Evolutionary conservation across 2,329 filamentous ascomycete species (phyloP), one percentile per base, ranked within the genome.

Genomic region (Sclerotinia subarctica): DNA sequence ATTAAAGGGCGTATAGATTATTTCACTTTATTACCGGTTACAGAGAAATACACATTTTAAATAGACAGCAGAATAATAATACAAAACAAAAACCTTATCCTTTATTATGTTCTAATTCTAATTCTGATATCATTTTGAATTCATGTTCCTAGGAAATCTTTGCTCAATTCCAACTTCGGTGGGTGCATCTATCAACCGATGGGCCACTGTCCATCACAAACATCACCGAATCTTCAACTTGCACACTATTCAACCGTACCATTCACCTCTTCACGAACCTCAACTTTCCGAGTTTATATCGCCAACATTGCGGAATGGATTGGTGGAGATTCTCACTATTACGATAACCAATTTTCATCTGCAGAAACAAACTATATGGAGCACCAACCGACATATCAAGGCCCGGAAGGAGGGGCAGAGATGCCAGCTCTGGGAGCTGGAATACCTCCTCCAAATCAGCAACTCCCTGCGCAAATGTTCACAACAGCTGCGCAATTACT

Each of bases 401-500:
- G 53, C 53, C 81, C 78, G 68, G 79, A 57, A 58, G 71, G 68
- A 64, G 64, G 65, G 29, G 67, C 60, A 56, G 72, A 69, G 56
- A 70, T 68, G 24, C 67, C 66, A 69, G 54, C 65, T 49, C 67
- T 72, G 13, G 72, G 73, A 51, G 67, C 69, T 35, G 74, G 74
- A 24, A 47, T 72, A 56, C 69, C 73, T 32, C 71, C 73, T 24
- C 72, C 59, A 73, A 81, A 80, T 42, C 85, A 87, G 71, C 90
- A 92, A 80, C 82, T 94, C 51, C 92, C 92, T 19, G 94, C 94
- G 69, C 94, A 99, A 83, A 97, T 98, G 90, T 99, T 99, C 82
- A 96, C 95, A 24, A 99, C 95, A 44, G 95, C 95, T 44, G 94
- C 95, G 66, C 95, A 98, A 82, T 84, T 99, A 69, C 83, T 99